Conservation (phyloP, 345 rosid genomes). For the Eucalyptus viminalis region DNA sequence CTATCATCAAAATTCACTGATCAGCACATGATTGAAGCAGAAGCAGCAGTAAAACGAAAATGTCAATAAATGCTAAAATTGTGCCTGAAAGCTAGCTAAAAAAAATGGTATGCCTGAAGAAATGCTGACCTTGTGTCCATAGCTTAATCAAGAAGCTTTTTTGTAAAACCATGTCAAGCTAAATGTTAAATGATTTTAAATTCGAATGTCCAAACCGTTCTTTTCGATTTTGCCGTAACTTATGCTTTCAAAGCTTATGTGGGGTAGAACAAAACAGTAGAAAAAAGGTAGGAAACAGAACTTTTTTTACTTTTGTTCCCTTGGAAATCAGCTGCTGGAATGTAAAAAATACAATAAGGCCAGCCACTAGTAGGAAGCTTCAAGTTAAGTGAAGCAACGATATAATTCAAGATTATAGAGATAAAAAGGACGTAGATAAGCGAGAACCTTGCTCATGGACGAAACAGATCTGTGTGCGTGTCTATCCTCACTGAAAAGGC, state of each 20-base stretch:
- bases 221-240: not conserved
- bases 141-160: not conserved
- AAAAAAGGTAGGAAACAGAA: not conserved
- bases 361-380: not conserved
- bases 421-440: not conserved
- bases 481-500: not conserved
- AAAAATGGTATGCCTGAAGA: not conserved
- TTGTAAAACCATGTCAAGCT: not conserved
- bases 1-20: not conserved
- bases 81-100: not conserved
- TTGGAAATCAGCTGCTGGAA: not conserved
- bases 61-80: not conserved
- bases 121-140: not conserved
- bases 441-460: not conserved
- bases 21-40: not conserved
- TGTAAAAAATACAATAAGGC: not conserved
- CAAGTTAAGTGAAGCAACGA: not conserved
- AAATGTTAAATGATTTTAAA: not conserved
- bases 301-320: not conserved
- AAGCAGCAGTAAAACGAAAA: not conserved
- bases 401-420: not conserved
- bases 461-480: not conserved
- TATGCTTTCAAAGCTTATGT: not conserved
- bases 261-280: not conserved
- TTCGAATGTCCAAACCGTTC: not conserved